phyloP scores from a whole-genome alignment of 495 filamentous ascomycete species.

The Astrothelium subdiscretum region DNA sequence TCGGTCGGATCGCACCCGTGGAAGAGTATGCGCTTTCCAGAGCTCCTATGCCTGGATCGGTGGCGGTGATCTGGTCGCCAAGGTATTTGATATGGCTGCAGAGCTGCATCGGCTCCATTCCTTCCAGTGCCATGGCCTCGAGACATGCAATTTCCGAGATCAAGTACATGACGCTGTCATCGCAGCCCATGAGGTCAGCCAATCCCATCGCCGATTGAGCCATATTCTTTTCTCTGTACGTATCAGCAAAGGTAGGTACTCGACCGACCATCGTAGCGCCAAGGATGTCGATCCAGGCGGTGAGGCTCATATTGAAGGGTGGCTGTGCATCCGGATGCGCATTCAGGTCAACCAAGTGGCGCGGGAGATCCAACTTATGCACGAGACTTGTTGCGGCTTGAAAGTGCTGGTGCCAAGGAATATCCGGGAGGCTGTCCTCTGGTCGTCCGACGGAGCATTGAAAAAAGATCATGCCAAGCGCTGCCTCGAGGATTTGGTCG shows the following conservation, averaged over 20 bases:
- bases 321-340: conserved; percentile 46
- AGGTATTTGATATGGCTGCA: conserved; percentile 76
- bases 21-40: conserved; percentile 30
- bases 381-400: conserved; percentile 77
- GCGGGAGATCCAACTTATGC: conserved; percentile 68
- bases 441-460: conserved; percentile 82
- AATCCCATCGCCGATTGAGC: conserved; percentile 61
- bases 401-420: conserved; percentile 95
- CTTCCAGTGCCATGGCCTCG: conserved; percentile 72
- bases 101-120: conserved; percentile 68
- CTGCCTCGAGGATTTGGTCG: conserved; percentile 81
- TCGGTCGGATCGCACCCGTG: conserved; percentile 67
- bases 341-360: conserved; percentile 44
- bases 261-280: conserved; percentile 84
- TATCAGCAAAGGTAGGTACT: conserved; percentile 78
- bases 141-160: conserved; percentile 96
- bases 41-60: conserved; percentile 39
- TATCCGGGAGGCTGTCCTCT: conserved; percentile 81
- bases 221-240: conserved; percentile 83
- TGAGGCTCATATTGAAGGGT: conserved; percentile 90
- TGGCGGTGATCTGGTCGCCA: conserved; percentile 69
- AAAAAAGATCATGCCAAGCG: conserved; percentile 95
- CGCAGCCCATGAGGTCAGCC: conserved; percentile 92
- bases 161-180: conserved; percentile 94
- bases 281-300: conserved; percentile 94